phyloP scores from a whole-genome alignment of 2,329 filamentous ascomycete genomes.

The Torrubiella hemipterigena region DNA sequence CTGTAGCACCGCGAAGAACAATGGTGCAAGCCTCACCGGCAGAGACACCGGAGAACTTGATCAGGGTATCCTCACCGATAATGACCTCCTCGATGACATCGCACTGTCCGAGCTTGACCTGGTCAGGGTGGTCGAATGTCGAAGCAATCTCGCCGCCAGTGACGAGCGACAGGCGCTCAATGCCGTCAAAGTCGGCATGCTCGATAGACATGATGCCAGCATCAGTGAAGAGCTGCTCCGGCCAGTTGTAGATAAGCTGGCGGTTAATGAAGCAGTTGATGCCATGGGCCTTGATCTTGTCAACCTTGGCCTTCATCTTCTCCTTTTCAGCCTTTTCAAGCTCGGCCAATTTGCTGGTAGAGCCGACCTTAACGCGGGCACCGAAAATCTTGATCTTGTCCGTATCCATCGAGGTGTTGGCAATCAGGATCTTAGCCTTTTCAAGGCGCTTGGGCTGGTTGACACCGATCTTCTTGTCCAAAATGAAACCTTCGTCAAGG shows the following conservation, averaged over 20 bases:
- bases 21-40: conserved; percentile 93
- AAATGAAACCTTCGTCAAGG: conserved; percentile 93
- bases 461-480: conserved; percentile 98
- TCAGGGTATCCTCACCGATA: conserved; percentile 93
- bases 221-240: conserved; percentile 95
- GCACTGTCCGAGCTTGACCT: conserved; percentile 91
- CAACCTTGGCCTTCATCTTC: conserved; percentile 99
- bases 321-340: conserved; percentile 96
- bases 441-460: conserved; percentile 96
- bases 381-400: conserved; percentile 99
- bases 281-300: conserved; percentile 95
- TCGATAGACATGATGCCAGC: conserved; percentile 97
- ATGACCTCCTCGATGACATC: conserved; percentile 96
- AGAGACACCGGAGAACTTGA: conserved; percentile 93
- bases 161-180: conserved; percentile 86
- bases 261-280: conserved; percentile 99
- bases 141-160: conserved; percentile 96
- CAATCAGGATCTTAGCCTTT: conserved; percentile 95
- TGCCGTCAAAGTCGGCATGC: conserved; percentile 97
- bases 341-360: conserved; percentile 94
- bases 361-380: conserved; percentile 89
- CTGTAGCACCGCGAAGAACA: conserved; percentile 88
- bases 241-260: conserved; percentile 99
- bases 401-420: conserved; percentile 98
- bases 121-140: conserved; percentile 95